Percentiles rank a stretch among this genome's conserved stretches.
These are phyloP conservation scores for Linderina pennispora DNA, from an alignment of 192 early-diverging fungal species.

Conservation along the genomic window DNA sequence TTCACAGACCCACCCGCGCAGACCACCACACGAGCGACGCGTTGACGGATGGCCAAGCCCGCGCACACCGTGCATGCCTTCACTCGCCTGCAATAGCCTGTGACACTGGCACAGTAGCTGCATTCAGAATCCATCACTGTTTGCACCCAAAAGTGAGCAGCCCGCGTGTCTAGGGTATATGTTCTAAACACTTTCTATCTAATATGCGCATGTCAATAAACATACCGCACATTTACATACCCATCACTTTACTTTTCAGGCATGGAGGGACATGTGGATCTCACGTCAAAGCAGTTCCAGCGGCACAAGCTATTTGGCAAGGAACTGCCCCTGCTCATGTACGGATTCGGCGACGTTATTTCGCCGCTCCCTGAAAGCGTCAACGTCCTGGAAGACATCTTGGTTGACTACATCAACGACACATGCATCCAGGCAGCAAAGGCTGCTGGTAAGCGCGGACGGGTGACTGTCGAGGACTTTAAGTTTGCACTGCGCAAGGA, in stretches of 20 bases:
- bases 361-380: conserved; percentile 31
- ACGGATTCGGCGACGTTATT: conserved; percentile 36
- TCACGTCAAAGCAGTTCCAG: conserved; percentile 40
- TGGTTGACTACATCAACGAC: conserved; percentile 42
- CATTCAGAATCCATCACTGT: no score
- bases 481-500: conserved; percentile 46
- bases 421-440: conserved; percentile 36
- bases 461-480: conserved; percentile 37
- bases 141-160: no score
- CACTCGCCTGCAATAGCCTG: no score
- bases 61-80: no score
- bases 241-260: background rate
- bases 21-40: no score
- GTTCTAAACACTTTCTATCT: no score
- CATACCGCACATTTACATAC: no score
- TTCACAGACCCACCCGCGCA: no score
- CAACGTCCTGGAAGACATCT: conserved; percentile 42
- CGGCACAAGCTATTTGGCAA: conserved; percentile 37
- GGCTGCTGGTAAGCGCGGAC: conserved; percentile 15
- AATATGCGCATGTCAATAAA: no score
- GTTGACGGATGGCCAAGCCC: no score
- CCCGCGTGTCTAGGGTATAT: no score
- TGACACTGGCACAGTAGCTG: no score
- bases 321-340: conserved; percentile 40
- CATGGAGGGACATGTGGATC: conserved; percentile 37